Conservation (phyloP, 129 eudicot species). For the Oenanthe sinensis region DNA sequence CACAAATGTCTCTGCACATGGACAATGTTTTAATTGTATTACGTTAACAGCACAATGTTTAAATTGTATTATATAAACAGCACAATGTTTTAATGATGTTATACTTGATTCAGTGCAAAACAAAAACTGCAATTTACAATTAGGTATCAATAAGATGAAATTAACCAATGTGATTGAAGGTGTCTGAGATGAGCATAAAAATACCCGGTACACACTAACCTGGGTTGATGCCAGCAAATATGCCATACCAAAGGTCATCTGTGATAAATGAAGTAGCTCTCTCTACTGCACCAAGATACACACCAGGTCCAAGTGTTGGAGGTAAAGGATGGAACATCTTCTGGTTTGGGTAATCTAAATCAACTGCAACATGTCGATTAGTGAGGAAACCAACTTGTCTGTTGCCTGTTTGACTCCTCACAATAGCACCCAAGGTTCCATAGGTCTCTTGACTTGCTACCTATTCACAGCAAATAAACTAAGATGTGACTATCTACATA, state of each 20-base stretch:
- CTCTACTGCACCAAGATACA: constrained; percentile 94
- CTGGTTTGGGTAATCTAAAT: constrained; percentile 89
- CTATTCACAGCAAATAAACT: constrained; percentile 24
- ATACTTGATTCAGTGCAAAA: background rate
- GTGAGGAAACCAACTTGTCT: constrained; percentile 93
- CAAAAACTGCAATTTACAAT: background rate
- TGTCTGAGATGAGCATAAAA: background rate
- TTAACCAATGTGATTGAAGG: background rate
- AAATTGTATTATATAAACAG: background rate
- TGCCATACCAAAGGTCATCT: constrained; percentile 95
- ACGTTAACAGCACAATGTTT: background rate
- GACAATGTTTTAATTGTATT: constrained; percentile 3
- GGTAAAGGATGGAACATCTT: constrained; percentile 99
- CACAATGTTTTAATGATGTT: background rate
- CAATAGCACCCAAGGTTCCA: constrained; percentile 98
- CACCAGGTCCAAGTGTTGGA: constrained; percentile 95
- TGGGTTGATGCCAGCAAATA: constrained; percentile 92
- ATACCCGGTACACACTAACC: constrained; percentile 30
- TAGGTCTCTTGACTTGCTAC: constrained; percentile 95
- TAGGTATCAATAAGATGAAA: background rate
- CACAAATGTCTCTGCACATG: constrained; percentile 81
- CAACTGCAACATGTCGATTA: constrained; percentile 91
- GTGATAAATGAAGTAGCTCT: constrained; percentile 96
- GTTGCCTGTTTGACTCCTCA: constrained; percentile 94
- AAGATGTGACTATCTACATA: background rate